phyloP scores from a whole-genome alignment of 2,329 filamentous ascomycete genomes.

The Sclerotinia borealis region DNA sequence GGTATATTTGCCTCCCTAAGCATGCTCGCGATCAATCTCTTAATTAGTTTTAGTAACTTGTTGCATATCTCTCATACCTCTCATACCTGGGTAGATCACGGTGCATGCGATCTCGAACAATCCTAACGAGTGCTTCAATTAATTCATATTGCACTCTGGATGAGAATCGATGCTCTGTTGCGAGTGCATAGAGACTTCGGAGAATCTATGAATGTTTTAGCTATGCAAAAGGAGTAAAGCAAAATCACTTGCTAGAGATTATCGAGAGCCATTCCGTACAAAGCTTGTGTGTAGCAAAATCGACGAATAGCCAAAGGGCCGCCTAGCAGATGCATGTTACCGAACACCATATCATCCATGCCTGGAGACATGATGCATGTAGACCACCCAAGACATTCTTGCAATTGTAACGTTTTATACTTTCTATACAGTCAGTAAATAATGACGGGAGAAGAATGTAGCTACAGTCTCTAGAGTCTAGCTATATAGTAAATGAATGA shows the following conservation, averaged over 20 bases:
- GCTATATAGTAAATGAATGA: too few species aligned
- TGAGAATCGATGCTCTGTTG: background rate
- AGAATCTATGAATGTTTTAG: background rate
- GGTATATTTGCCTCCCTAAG: background rate
- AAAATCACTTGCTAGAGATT: background rate
- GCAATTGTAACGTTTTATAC: too few species aligned
- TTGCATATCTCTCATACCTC: background rate
- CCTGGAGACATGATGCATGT: too few species aligned
- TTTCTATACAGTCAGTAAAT: too few species aligned
- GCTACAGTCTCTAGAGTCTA: too few species aligned
- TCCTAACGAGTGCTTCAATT: background rate
- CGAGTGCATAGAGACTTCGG: background rate
- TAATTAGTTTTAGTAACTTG: background rate
- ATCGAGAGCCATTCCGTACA: background rate
- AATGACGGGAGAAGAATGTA: too few species aligned
- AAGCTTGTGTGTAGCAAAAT: background rate
- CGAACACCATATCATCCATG: too few species aligned
- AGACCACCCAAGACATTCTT: too few species aligned
- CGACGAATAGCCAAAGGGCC: too few species aligned
- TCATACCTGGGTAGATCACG: background rate
- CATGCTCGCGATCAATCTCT: background rate
- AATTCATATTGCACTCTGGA: background rate
- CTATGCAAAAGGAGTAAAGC: background rate
- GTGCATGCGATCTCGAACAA: background rate
- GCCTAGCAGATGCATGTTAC: too few species aligned